Evolutionary conservation across 495 filamentous ascomycete genomes (phyloP), one percentile per base, ranked within the genome.

Genomic region (Corynascus novoguineensis): DNA sequence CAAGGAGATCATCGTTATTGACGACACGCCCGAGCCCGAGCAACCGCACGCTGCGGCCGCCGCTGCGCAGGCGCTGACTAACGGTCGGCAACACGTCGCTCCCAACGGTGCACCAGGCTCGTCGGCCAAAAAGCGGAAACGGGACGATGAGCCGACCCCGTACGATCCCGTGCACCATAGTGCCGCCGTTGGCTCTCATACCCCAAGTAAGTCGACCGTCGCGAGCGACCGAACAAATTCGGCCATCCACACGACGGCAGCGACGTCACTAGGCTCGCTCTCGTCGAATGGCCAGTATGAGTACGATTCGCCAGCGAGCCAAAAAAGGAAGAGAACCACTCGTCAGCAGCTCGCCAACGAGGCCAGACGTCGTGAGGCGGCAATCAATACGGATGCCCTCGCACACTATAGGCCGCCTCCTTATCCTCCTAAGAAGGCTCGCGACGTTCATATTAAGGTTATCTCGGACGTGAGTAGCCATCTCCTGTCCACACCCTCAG

Each of bases 1-100:
- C 14, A 88, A 92, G 67, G 92, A 96, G 72, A 82, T 97, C 68
- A 96, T 97, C 67, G 85, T 96, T 58, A 97, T 97, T 68, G 88
- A 96, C 64, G 92, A 96, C 73, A 85, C 87, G n/a, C 83, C 86
- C 38, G 86, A 86, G 55, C 79, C 83, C 21, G 83, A 86, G 29
- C 57, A 56, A 9, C 61, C 71, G 15, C 45, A 53, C 51, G 63
- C 64, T 49, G 54, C 58, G 51, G 57, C 64, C 50, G 65, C 51
- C 57, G 61, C 63, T 19, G 58, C 67, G 32, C 60, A 63, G 42
- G 63, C 66, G 0, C 60, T 70, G 54, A 53, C 70, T 24, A 72
- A 70, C 59, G 66, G 61, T 37, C 57, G 58, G 22, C 28, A 50
- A 10, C 53, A 17, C 48, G 31, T 40, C 49, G 41, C 31, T 40